These are phyloP conservation scores for Dendrobium officinale DNA, from an alignment of 106 monocot species.

Conservation along the genomic window DNA sequence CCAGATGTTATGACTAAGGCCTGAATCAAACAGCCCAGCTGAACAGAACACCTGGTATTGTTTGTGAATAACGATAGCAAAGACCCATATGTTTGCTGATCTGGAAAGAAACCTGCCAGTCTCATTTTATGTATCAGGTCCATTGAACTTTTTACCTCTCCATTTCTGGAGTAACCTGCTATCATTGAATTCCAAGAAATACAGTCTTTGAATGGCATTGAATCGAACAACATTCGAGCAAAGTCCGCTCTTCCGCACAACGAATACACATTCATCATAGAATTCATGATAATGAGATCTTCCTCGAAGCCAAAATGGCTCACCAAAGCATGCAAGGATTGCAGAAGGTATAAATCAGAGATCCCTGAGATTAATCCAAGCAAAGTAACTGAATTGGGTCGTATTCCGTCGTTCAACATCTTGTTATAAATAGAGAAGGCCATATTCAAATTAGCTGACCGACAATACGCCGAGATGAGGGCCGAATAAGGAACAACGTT, in stretches of 20 bases:
- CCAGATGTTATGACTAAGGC: constrained; percentile 37
- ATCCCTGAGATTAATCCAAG: constrained; percentile 41
- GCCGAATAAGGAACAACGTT: constrained; percentile 54
- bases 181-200: constrained; percentile 74
- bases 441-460: constrained; percentile 9
- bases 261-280: constrained; percentile 39
- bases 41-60: not conserved
- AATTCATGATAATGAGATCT: constrained; percentile 39
- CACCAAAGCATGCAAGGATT: constrained; percentile 29
- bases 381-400: constrained; percentile 51
- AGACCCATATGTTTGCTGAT: constrained; percentile 46
- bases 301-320: constrained; percentile 23
- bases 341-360: constrained; percentile 8
- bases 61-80: constrained; percentile 25
- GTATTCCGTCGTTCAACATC: constrained; percentile 33
- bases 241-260: constrained; percentile 17
- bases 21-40: constrained; percentile 29
- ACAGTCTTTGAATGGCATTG: constrained; percentile 34
- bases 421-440: constrained; percentile 28
- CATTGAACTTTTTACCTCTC: constrained; percentile 13
- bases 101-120: constrained; percentile 16
- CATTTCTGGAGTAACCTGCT: constrained; percentile 30
- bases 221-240: constrained; percentile 45
- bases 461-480: constrained; percentile 39
- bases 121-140: constrained; percentile 40